Evolutionary conservation across 2,329 filamentous ascomycete species (phyloP), one percentile per base, ranked within the genome.

Genomic region (Madurella fahalii): DNA sequence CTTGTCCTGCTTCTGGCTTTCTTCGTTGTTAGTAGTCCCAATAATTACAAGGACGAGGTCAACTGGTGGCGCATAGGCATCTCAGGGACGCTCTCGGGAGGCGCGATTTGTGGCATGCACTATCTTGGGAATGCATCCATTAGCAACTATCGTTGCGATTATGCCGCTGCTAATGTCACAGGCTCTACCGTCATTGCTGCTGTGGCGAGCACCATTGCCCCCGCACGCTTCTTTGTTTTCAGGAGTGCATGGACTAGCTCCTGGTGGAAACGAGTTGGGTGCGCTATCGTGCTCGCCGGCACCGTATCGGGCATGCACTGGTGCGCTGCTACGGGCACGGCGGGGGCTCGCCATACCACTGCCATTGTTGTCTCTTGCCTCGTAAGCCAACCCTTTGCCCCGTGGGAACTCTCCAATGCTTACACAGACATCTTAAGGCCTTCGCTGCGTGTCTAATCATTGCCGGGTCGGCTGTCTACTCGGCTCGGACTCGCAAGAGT

Each of bases 251-350:
- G 90, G 89, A 88, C 86, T 47, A 86, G 85, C 63, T 82, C 81
- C 15, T 90, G 86, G 82, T 91, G 86, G 86, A 89, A 90, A 66
- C 78, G 89, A 55, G 71, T 79, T 9, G 63, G 84, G 2, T 89
- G 85, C 57, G 86, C 86, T 9, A 71, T 83, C 44, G 70, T 91
- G 16, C 77, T 95, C 40, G 87, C 88, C 9, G 76, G 81, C 15
- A 89, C 87, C 40, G 87, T 94, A 2, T 91, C 86, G 9, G 89
- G 88, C 1, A 94, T 95, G 90, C 90, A 95, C 71, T 95, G 89
- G 87, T 86, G 86, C 53, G 90, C 87, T 32, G 80, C 86, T 3
- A 78, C 82, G 11, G 88, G 88, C 15, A 94, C 89, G 3, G 68
- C 70, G 9, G 68, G 81, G 30, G 80, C 82, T 9, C 76, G 84